These are phyloP conservation scores for Pleurotus djamor DNA, from an alignment of 768 basidiomycete species.

Conservation along the genomic window DNA sequence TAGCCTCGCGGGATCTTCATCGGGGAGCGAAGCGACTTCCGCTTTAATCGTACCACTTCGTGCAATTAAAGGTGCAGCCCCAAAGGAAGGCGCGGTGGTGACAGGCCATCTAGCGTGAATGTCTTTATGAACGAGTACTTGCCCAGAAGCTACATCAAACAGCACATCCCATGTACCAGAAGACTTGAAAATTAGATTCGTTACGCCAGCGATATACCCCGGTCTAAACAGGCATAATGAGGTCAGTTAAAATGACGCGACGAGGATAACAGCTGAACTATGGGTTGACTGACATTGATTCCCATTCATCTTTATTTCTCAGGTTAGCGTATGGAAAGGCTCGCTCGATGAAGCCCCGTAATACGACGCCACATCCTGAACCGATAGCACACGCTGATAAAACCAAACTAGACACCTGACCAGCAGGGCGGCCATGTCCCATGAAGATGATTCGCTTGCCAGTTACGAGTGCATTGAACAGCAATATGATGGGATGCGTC, in stretches of 20 bases:
- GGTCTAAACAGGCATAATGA: slow-evolving; percentile 43
- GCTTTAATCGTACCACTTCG: slow-evolving; percentile 65
- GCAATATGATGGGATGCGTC: slow-evolving; percentile 92
- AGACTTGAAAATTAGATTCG: slow-evolving; percentile 94
- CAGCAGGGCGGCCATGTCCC: slow-evolving; percentile 86
- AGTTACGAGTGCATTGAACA: slow-evolving; percentile 95
- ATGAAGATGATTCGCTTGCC: slow-evolving; percentile 96
- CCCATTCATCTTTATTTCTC: slow-evolving; percentile 85
- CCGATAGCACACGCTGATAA: slow-evolving; percentile 92
- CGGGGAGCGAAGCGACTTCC: slow-evolving; percentile 59
- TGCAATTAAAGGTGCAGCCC: slow-evolving; percentile 37
- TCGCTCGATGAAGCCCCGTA: slow-evolving; percentile 86
- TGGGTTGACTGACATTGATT: slow-evolving; percentile 64
- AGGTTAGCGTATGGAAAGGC: slow-evolving; percentile 96
- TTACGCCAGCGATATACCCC: slow-evolving; percentile 95
- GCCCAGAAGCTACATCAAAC: slow-evolving; percentile 86
- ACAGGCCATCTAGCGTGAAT: slow-evolving; percentile 61
- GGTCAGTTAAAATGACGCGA: neutral
- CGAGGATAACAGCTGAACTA: neutral
- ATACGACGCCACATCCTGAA: slow-evolving; percentile 81
- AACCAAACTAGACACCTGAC: slow-evolving; percentile 88
- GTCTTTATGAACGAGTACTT: slow-evolving; percentile 86
- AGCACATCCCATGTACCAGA: slow-evolving; percentile 90
- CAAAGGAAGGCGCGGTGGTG: slow-evolving; percentile 31
- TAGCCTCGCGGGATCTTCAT: slow-evolving; percentile 66